Evolutionary conservation across 495 filamentous ascomycete genomes (phyloP).

Genomic region (Penicillium cataractarum): DNA sequence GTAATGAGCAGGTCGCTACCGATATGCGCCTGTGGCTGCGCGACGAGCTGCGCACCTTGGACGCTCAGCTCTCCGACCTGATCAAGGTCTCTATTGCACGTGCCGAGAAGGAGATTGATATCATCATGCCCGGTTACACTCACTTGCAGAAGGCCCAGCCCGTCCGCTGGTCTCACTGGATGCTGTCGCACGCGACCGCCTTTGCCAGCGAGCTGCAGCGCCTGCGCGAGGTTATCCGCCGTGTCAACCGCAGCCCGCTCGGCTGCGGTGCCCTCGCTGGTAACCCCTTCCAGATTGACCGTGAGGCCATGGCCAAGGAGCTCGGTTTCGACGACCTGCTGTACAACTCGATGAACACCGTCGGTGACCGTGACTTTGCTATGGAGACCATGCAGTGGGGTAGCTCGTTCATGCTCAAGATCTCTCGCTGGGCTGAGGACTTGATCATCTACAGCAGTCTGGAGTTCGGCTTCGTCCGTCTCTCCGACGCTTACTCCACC

Average conservation of each 20-base stretch:
- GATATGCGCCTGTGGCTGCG: constrained; percentile 94
- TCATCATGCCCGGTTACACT: constrained; percentile 72
- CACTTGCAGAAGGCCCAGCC: constrained; percentile 93
- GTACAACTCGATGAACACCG: constrained; percentile 82
- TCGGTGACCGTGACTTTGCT: constrained; percentile 87
- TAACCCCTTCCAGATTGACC: constrained; percentile 88
- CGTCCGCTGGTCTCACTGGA: constrained; percentile 85
- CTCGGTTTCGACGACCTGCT: constrained; percentile 83
- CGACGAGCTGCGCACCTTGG: constrained; percentile 73
- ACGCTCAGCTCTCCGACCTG: constrained; percentile 67
- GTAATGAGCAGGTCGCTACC: constrained; percentile 93
- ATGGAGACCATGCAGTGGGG: constrained; percentile 93
- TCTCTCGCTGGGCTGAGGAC: constrained; percentile 87
- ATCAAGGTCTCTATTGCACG: constrained; percentile 71
- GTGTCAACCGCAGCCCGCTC: constrained; percentile 79
- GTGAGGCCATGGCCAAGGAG: constrained; percentile 85
- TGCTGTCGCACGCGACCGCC: constrained; percentile 75
- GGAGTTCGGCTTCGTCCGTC: constrained; percentile 81
- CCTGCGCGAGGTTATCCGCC: constrained; percentile 70
- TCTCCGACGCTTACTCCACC: constrained; percentile 86
- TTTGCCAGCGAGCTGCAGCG: constrained; percentile 81
- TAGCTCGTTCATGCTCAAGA: constrained; percentile 79
- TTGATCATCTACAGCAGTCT: constrained; percentile 83
- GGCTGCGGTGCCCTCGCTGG: constrained; percentile 89
- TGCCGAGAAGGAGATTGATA: constrained; percentile 78